A percentile compares a stretch with the other conserved stretches of the same genome.
Conservation (phyloP, 2,329 filamentous ascomycete species). For the Phyllosticta citribraziliensis region DNA sequence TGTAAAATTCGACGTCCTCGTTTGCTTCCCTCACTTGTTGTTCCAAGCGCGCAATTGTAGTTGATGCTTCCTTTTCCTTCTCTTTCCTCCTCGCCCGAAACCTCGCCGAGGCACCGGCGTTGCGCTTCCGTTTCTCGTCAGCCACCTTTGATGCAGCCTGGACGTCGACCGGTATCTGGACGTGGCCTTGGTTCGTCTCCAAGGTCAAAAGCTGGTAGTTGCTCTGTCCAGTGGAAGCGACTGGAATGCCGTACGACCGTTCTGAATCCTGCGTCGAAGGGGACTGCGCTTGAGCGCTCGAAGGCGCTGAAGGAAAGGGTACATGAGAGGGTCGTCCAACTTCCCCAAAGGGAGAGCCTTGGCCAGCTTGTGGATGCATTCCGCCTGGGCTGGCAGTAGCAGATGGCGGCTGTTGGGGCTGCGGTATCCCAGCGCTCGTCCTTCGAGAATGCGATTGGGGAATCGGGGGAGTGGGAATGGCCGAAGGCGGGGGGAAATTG, state of each 20-base stretch:
- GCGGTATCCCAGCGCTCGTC: constrained; percentile 20
- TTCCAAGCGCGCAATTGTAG: constrained; percentile 60
- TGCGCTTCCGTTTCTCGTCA: constrained; percentile 76
- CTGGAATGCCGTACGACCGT: constrained; percentile 27
- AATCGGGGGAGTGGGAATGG: constrained; percentile 26
- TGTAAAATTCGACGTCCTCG: constrained; percentile 64
- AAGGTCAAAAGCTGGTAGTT: constrained; percentile 46
- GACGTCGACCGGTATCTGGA: constrained; percentile 63
- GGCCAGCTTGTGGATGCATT: constrained; percentile 37
- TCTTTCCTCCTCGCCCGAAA: constrained; percentile 77
- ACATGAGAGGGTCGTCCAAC: constrained; percentile 15
- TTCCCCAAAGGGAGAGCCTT: constrained; percentile 20
- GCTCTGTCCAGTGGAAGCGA: constrained; percentile 37
- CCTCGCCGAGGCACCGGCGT: constrained; percentile 74
- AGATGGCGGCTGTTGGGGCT: constrained; percentile 23
- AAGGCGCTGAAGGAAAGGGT: constrained; percentile 13
- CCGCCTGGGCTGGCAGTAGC: constrained; percentile 36
- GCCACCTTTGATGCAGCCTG: constrained; percentile 73
- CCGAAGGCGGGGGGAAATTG: constrained; percentile 17
- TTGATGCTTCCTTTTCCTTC: constrained; percentile 62
- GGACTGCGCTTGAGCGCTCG: background rate
- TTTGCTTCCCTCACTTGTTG: constrained; percentile 57
- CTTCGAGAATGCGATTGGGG: constrained; percentile 33
- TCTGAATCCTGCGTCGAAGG: constrained; percentile 6
- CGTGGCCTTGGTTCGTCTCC: constrained; percentile 40